Conservation (phyloP, 75 land plant species). For the Gnetum montanum region DNA sequence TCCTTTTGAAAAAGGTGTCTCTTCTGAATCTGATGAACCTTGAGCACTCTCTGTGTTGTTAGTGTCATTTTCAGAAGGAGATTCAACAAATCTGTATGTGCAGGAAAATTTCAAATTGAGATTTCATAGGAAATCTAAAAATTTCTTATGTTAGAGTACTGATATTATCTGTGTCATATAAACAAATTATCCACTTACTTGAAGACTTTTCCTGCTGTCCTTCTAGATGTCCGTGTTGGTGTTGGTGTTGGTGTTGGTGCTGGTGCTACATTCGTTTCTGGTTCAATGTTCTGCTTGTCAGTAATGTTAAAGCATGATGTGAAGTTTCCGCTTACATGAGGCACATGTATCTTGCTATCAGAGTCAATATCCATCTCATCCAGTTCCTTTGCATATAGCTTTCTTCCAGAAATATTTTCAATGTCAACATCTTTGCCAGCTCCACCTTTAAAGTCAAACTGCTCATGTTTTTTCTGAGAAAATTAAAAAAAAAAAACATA, state of each 20-base stretch:
- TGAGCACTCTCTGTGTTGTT: no score
- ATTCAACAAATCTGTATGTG: no score
- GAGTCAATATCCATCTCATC: slow-evolving; percentile 13
- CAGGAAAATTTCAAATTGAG: no score
- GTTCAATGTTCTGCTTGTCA: slow-evolving; percentile 2
- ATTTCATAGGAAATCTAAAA: no score
- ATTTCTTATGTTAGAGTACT: no score
- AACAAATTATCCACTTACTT: no score
- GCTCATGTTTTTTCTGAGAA: slow-evolving; percentile 38
- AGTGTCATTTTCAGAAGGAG: no score
- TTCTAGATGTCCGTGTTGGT: slow-evolving; percentile 56
- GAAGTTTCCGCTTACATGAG: slow-evolving; percentile 5
- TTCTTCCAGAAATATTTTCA: slow-evolving; percentile 3
- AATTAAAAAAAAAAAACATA: not conserved
- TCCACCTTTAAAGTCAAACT: slow-evolving; percentile 84
- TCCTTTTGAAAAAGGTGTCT: no score
- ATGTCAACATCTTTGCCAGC: slow-evolving; percentile 34
- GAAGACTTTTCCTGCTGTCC: slow-evolving; percentile 55
- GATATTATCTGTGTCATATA: no score
- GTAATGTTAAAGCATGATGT: not conserved
- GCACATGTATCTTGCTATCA: slow-evolving; percentile 16
- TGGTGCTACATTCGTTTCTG: slow-evolving; percentile 14
- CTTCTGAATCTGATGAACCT: no score
- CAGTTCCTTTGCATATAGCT: slow-evolving; percentile 9
- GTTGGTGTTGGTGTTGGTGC: no score